Evolutionary conservation across 345 rosid genomes (phyloP), one percentile per base, ranked within the genome.

Genomic region (Carallia pectinifolia): DNA sequence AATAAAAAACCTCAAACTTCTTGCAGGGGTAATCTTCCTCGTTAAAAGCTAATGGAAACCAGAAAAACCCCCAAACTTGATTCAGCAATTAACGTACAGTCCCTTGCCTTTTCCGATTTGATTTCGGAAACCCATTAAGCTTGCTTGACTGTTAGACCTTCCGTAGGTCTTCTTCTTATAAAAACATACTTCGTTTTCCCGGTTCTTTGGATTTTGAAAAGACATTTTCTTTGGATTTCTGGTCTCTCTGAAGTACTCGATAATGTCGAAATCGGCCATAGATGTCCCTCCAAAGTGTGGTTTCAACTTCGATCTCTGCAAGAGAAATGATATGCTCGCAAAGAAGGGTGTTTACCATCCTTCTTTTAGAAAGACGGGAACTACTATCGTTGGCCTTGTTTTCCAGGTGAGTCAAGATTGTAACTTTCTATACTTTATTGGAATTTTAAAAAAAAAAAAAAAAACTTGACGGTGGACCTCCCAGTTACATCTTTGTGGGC

Each of bases 341-440:
- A 78, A 84, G 59, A 87, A 86, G 72, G 97, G 97, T 63, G 80
- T 69, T 36, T 86, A 80, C 37, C 84, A 83, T 38, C 97, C 97
- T 0, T 82, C 92, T 10, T 91, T 39, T 40, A 77, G 90, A 18
- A 94, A 92, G 83, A 94, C 99, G 0, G 99, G 99, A 62, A 94
- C 99, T 33, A 94, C 99, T 44, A 94, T 94, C 68, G 99, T 94
- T 70, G 97, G 97, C 36, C 73, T 94, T 64, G 79, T 86, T 67
- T 92, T 85, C 70, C 78, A 90, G 96, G 99, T 94, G 65, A 61
- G 60, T n/a, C 4, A 6, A 30, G 38, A 13, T 36, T 8, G 13
- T 18, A 23, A 29, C 44, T 58, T 23, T 39, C n/a, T n/a, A n/a
- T n/a, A n/a, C n/a, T n/a, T n/a, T n/a, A n/a, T n/a, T n/a, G n/a